Base-by-base conservation (phyloP, 768 basidiomycete species). In the Pleurotus tuoliensis region DNA sequence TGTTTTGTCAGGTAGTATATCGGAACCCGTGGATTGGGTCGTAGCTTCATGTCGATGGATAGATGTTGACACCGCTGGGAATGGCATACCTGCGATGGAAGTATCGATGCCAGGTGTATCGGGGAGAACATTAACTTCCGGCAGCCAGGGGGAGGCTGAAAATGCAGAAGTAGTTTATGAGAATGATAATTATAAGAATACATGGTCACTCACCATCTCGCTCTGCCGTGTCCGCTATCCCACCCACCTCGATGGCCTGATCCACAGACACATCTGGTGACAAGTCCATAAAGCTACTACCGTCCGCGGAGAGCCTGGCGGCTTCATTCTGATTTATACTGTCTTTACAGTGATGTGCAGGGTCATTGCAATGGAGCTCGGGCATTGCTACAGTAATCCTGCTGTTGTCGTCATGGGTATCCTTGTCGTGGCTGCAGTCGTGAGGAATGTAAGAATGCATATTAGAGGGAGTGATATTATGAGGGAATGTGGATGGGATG, bases 281-380 rank as follows among this genome's bases (percentile, higher is more conserved):
- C 20, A 53, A 9, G 25, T 53, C 51, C 51, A 53, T 53, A 53
- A 53, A 53, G 41, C 51, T 53, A 18, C 38, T 40, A 24, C 39
- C 6, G 22, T 12, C 39, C 37, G 24, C 51, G 25, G 51, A 50
- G 15, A 50, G 24, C 8, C 48, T 37, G 8, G 27, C 9, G 20
- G 22, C 25, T 38, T 41, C 51, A 8, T 18, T 34, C 22, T 25
- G 18, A 24, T 16, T 41, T 38, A 20, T 24, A 20, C 30, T 11
- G 7, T 34, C 30, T 34, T 34, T 9, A 9, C 11, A 9, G 30
- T 11, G 30, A 34, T 34, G 30, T 9, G 30, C n/a, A 16, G 24
- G 38, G 39, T 41, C 20, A 22, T 40, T 16, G 51, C 37, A 20
- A 39, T 37, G 34, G 39, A 38, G 39, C 38, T 34, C 51, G n/a